Percentiles rank a stretch among this genome's conserved stretches.
These are phyloP conservation scores for Linum usitatissimum DNA, from an alignment of 345 rosid genomes.

Conservation along the genomic window DNA sequence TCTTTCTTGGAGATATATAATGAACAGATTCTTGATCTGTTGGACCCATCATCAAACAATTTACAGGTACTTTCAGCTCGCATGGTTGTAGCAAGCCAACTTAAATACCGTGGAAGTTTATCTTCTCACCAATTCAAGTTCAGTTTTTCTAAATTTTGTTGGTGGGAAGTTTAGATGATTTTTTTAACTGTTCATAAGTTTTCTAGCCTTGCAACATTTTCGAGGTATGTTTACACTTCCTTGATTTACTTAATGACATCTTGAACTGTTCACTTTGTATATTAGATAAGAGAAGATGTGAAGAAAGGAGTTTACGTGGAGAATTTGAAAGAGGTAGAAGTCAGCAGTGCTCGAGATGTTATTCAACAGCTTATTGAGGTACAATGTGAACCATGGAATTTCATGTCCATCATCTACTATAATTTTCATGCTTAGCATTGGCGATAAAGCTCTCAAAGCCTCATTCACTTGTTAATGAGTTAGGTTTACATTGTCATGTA, in stretches of 20 bases:
- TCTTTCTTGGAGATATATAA: constrained; percentile 96
- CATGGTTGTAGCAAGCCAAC: background rate
- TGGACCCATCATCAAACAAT: constrained; percentile 77
- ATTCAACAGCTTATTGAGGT: constrained; percentile 89
- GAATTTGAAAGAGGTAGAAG: constrained; percentile 87
- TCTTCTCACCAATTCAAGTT: background rate
- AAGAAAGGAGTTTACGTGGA: constrained; percentile 94
- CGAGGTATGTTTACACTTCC: background rate
- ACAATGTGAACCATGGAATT: background rate
- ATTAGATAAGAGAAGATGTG: constrained; percentile 83
- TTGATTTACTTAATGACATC: background rate
- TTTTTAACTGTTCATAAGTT: background rate
- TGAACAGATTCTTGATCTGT: constrained; percentile 91
- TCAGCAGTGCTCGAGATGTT: constrained; percentile 75
- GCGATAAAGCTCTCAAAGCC: background rate
- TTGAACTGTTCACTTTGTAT: background rate
- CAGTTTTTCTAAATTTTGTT: background rate
- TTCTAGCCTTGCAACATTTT: background rate
- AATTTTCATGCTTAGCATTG: background rate
- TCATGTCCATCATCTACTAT: background rate
- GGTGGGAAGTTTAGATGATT: background rate
- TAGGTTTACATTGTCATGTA: too few species aligned
- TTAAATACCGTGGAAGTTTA: background rate
- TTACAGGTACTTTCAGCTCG: constrained; percentile 40
- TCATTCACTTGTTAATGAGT: background rate